Evolutionary conservation across 352 stramenopile genomes (phyloP), one percentile per base, ranked within the genome.

Genomic region (Globisporangium paroecandrum): DNA sequence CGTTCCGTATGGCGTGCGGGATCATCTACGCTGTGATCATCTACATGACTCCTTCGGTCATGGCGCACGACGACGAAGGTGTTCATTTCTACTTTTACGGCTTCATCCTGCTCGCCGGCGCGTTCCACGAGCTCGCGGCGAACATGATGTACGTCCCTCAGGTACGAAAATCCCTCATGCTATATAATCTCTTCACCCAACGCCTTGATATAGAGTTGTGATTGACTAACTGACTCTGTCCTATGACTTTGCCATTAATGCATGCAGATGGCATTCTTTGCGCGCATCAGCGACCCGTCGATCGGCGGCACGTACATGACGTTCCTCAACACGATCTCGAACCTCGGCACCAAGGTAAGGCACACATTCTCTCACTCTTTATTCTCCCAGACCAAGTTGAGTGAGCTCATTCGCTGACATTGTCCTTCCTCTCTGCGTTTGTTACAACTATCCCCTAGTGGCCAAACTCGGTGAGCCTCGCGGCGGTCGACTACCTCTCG

Each of bases 301-400:
- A 99, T 99, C 74, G 98, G 98, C 58, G 98, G 98, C 60, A 99
- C 92, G 22, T 99, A 99, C 86, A 99, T 99, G 98, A 99, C 98
- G 36, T 94, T 99, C 61, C 86, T 99, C 54, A 99, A 99, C 76
- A 99, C 98, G 5, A 90, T 99, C 70, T 94, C 95, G 51, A 99
- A 99, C 79, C 72, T 99, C 18, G 98, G 97, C 53, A 94, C 88
- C 62, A 99, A 98, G 67, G 81, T 89, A 76, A 49, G 3, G 0
- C 6, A 25, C 12, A 34, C 24, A 18, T 32, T 32, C 29, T 51
- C 38, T 7, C 27, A 10, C 4, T 13, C 10, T 13, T 20, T 36
- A 22, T 47, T 7, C 20, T 4, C 7, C 47, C 29, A 38, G 15
- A 34, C 41, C 5, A 15, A 22, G 36, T 56, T 56, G 20, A 12